Conservation (phyloP, 1,139 yeast species). For the Debaryomycetaceae sp. region DNA sequence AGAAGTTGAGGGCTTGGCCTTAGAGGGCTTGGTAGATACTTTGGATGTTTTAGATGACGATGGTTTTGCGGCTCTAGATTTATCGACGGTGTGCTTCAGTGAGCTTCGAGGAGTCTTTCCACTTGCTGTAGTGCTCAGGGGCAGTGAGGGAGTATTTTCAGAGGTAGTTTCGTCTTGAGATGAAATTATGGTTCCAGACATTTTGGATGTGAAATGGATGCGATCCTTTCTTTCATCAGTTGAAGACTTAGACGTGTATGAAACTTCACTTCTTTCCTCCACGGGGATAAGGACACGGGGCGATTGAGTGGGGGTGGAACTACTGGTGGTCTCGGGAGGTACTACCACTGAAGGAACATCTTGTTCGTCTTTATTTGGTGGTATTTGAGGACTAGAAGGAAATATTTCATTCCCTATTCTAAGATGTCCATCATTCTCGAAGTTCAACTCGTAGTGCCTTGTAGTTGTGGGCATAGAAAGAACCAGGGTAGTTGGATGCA, state of each 20-base stretch:
- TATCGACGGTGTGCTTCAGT: background rate
- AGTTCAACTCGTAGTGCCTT: constrained; percentile 1
- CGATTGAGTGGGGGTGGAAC: background rate
- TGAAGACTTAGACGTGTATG: background rate
- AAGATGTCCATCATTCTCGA: constrained; percentile 6
- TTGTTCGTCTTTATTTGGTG: background rate
- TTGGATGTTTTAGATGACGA: background rate
- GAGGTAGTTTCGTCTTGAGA: background rate
- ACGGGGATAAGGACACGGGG: background rate
- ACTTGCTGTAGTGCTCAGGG: background rate
- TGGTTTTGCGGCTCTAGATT: background rate
- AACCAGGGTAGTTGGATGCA: background rate
- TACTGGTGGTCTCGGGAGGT: background rate
- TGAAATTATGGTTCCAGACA: background rate
- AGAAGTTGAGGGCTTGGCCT: background rate
- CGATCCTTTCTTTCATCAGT: background rate
- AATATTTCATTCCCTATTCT: constrained; percentile 1
- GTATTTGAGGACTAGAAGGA: background rate
- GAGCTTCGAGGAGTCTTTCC: background rate
- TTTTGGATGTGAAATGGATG: too few relatives aligned
- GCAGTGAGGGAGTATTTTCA: background rate
- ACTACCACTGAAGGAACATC: background rate
- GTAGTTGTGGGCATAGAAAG: constrained; percentile 1
- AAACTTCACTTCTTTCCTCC: background rate
- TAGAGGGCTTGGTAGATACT: background rate